phyloP scores from a whole-genome alignment of 2,329 filamentous ascomycete genomes.

The Clonostachys byssicola region DNA sequence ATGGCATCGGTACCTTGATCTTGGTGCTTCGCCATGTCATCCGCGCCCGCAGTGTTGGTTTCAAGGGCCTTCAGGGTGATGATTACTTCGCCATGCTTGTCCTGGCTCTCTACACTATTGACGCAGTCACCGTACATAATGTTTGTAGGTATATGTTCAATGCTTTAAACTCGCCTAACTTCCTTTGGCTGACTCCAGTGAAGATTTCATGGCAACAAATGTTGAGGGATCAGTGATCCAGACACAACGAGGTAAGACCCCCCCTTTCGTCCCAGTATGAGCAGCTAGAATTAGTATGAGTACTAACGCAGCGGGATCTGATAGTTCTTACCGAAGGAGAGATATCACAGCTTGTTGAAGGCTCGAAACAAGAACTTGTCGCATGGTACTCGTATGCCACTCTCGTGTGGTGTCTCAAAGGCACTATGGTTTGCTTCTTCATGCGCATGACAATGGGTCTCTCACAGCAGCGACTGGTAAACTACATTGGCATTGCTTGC shows the following conservation, averaged over 20 bases:
- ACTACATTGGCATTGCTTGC: constrained; percentile 3
- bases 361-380: constrained; percentile 27
- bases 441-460: constrained; percentile 17
- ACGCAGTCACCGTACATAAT: constrained; percentile 25
- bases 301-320: no score
- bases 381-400: constrained; percentile 33
- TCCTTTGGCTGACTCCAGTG: not conserved
- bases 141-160: constrained; percentile 14
- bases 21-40: constrained; percentile 24
- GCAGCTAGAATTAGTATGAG: no score
- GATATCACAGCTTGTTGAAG: constrained; percentile 16
- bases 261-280: not conserved
- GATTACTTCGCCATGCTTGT: constrained; percentile 28
- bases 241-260: constrained; percentile 1
- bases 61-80: constrained; percentile 28
- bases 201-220: constrained; percentile 12
- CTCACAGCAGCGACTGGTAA: constrained; percentile 14
- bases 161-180: not conserved
- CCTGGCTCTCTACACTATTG: constrained; percentile 22
- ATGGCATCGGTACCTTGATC: constrained; percentile 19
- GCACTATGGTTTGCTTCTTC: constrained; percentile 20
- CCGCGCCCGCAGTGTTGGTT: constrained; percentile 27
- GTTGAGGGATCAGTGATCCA: constrained; percentile 8
- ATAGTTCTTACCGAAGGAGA: constrained; percentile 16
- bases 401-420: constrained; percentile 26